A percentile compares a stretch with the other conserved stretches of the same genome.
These are phyloP conservation scores for Phlebopus sp. DNA, from an alignment of 1,284 basidiomycete species.

Conservation along the genomic window DNA sequence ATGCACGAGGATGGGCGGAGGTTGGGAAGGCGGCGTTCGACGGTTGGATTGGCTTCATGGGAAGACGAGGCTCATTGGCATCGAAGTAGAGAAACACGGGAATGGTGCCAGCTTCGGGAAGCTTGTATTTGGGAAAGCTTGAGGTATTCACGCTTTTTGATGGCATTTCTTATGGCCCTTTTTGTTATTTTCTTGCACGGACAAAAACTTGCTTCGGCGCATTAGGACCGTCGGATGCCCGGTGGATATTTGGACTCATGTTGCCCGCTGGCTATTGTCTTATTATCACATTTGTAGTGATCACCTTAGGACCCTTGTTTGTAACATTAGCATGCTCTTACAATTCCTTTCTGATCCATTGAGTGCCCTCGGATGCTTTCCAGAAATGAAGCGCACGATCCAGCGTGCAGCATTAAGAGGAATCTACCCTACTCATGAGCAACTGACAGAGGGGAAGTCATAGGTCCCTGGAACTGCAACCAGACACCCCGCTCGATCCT, in stretches of 20 bases:
- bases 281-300: neutral
- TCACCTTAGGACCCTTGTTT: neutral
- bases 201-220: constrained; percentile 9
- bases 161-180: neutral
- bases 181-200: constrained; percentile 3
- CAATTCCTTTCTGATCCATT: no score
- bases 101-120: constrained; percentile 42
- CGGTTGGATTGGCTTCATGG: constrained; percentile 64
- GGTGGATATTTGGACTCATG: constrained; percentile 17
- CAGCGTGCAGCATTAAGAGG: constrained; percentile 9
- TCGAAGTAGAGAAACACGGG: constrained; percentile 54
- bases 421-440: constrained; percentile 26
- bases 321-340: constrained; percentile 1
- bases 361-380: no score
- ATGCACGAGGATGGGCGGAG: constrained; percentile 58
- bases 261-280: constrained; percentile 11
- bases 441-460: constrained; percentile 38
- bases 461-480: constrained; percentile 45
- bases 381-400: constrained; percentile 5
- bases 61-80: constrained; percentile 58
- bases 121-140: constrained; percentile 47
- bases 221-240: constrained; percentile 11
- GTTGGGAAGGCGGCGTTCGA: constrained; percentile 65
- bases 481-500: constrained; percentile 43
- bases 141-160: constrained; percentile 10